These are phyloP conservation scores for Debaryomycetaceae sp. DNA, from an alignment of 1,139 yeast species.

Conservation along the genomic window DNA sequence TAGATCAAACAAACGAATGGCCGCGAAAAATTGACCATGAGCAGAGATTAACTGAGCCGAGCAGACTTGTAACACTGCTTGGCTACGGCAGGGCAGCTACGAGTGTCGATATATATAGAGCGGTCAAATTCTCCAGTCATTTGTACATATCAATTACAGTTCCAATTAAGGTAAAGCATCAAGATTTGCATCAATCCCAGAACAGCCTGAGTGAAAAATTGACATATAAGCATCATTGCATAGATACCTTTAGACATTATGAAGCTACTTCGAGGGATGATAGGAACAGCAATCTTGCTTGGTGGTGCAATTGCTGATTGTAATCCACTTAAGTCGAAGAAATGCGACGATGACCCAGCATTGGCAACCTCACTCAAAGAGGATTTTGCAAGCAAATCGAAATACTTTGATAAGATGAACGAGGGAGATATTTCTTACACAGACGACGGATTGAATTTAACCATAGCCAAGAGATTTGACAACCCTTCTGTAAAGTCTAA, in stretches of 20 bases:
- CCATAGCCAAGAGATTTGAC: slow-evolving; percentile 59
- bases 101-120: too few relatives aligned
- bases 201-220: neutral
- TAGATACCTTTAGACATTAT: neutral
- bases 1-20: neutral
- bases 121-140: neutral
- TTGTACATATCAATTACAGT: neutral
- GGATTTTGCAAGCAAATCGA: slow-evolving; percentile 41
- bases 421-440: slow-evolving; percentile 22
- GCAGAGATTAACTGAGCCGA: too few relatives aligned
- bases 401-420: slow-evolving; percentile 31
- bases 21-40: neutral
- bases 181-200: neutral
- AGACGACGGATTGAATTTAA: slow-evolving; percentile 53
- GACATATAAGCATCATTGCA: neutral
- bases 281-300: neutral
- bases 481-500: slow-evolving; percentile 74
- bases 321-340: slow-evolving; percentile 27
- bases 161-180: neutral
- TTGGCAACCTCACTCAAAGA: slow-evolving; percentile 52
- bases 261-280: neutral
- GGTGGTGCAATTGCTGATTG: slow-evolving; percentile 15
- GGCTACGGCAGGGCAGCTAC: too few relatives aligned
- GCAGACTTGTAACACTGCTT: too few relatives aligned
- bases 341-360: slow-evolving; percentile 48